Percentiles rank a stretch among this genome's conserved stretches.
Conservation (phyloP, 495 filamentous ascomycete genomes). For the Apodospora peruviana region DNA sequence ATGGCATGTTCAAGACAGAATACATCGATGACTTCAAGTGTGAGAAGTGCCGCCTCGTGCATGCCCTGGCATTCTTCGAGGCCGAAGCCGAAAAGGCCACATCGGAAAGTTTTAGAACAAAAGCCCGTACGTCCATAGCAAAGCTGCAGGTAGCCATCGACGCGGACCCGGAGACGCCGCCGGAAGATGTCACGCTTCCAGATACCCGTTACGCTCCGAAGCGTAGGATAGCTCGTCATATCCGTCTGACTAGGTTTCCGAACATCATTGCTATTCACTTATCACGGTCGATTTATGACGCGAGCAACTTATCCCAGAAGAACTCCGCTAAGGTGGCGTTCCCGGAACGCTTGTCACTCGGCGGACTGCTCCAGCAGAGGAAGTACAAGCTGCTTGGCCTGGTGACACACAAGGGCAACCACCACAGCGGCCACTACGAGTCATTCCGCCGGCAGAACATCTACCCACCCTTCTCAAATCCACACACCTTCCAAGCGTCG, state of each 20-base stretch:
- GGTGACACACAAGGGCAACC: slow-evolving; percentile 91
- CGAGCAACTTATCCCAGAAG: slow-evolving; percentile 69
- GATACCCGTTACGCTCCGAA: slow-evolving; percentile 67
- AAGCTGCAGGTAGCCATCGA: slow-evolving; percentile 57
- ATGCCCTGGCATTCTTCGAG: slow-evolving; percentile 48
- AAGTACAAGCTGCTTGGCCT: slow-evolving; percentile 82
- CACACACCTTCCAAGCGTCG: slow-evolving; percentile 64
- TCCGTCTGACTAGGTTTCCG: slow-evolving; percentile 78
- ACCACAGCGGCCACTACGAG: slow-evolving; percentile 96
- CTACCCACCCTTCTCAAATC: slow-evolving; percentile 70
- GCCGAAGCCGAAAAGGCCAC: slow-evolving; percentile 30
- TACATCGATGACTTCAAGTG: slow-evolving; percentile 96
- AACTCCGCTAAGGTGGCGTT: slow-evolving; percentile 92
- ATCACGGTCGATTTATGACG: slow-evolving; percentile 83
- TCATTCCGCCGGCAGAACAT: slow-evolving; percentile 84
- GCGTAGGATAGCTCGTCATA: slow-evolving; percentile 77
- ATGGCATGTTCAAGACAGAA: slow-evolving; percentile 89
- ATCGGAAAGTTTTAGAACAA: slow-evolving; percentile 40
- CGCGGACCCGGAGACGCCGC: slow-evolving; percentile 69
- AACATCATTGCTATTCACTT: slow-evolving; percentile 88
- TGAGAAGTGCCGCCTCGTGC: slow-evolving; percentile 81
- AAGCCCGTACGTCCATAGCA: slow-evolving; percentile 42
- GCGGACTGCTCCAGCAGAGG: slow-evolving; percentile 68
- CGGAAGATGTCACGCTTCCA: slow-evolving; percentile 69
- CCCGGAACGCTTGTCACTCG: slow-evolving; percentile 75